These are phyloP conservation scores for Aureobasidium sp. DNA, from an alignment of 2,329 filamentous ascomycete species.

Conservation along the genomic window DNA sequence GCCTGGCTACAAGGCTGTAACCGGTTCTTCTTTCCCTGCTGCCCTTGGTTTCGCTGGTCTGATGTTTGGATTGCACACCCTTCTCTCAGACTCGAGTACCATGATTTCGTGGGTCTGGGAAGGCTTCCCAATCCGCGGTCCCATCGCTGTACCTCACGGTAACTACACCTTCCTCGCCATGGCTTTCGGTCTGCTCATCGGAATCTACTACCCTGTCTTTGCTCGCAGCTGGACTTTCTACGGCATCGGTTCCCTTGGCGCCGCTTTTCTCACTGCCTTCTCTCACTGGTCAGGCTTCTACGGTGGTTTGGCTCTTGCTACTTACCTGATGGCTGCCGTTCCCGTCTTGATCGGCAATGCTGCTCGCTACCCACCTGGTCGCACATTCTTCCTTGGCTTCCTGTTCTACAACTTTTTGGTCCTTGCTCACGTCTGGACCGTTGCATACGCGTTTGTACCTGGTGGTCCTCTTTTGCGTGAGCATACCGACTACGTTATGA, in stretches of 20 bases:
- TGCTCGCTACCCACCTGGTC: conserved; percentile 65
- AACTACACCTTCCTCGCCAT: conserved; percentile 80
- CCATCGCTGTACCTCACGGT: conserved; percentile 81
- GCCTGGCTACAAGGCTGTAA: conserved; percentile 1
- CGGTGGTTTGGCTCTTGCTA: conserved; percentile 64
- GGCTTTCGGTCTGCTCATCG: conserved; percentile 68
- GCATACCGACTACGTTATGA: conserved; percentile 94
- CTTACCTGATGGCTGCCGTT: conserved; percentile 74
- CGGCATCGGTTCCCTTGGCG: conserved; percentile 68
- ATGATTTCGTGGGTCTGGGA: conserved; percentile 99
- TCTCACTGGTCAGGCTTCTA: conserved; percentile 85
- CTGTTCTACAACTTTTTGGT: conserved; percentile 88
- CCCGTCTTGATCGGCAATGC: conserved; percentile 69
- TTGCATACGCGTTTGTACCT: conserved; percentile 95
- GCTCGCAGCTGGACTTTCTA: conserved; percentile 73
- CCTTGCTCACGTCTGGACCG: conserved; percentile 97
- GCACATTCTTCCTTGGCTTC: conserved; percentile 82
- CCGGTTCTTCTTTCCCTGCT: conserved; percentile 60
- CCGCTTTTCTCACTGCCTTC: conserved; percentile 66
- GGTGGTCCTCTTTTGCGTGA: conserved; percentile 88
- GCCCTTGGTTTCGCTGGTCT: conserved; percentile 73
- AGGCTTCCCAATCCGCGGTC: conserved; percentile 83
- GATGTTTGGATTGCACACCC: conserved; percentile 82
- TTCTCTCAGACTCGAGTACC: conserved; percentile 93
- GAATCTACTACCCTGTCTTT: conserved; percentile 63